Conservation (phyloP, 495 filamentous ascomycete genomes). For the Neurospora sp. region DNA sequence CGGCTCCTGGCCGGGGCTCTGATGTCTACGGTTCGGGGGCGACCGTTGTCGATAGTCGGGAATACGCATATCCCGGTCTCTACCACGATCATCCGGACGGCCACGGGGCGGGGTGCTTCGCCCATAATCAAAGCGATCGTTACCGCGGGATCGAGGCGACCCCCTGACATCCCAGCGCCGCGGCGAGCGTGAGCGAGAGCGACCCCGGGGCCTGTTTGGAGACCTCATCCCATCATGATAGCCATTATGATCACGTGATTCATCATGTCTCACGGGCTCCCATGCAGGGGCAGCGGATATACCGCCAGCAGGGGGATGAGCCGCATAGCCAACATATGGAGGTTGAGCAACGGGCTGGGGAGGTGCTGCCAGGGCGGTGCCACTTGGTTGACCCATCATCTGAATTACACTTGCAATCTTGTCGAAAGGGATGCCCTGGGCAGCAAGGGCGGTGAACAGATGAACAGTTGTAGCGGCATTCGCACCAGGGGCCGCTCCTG, state of each 20-base stretch:
- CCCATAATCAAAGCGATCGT: slow-evolving; percentile 33
- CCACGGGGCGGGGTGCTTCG: slow-evolving; percentile 32
- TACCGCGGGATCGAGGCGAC: slow-evolving; percentile 31
- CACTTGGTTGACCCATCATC: slow-evolving; percentile 25
- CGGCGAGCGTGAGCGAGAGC: slow-evolving; percentile 65
- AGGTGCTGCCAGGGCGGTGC: slow-evolving; percentile 8
- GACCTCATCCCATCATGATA: slow-evolving; percentile 41
- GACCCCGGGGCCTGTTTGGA: slow-evolving; percentile 52
- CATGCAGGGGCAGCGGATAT: slow-evolving; percentile 24
- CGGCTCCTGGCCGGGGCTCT: slow-evolving; percentile 39
- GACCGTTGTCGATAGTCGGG: slow-evolving; percentile 79
- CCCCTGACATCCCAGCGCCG: slow-evolving; percentile 50
- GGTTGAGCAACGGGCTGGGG: slow-evolving; percentile 16
- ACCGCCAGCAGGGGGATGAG: slow-evolving; percentile 17
- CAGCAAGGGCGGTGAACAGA: slow-evolving; percentile 36
- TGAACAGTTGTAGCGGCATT: slow-evolving; percentile 33
- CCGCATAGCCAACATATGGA: slow-evolving; percentile 17
- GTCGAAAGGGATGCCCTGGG: slow-evolving; percentile 35
- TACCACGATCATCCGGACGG: slow-evolving; percentile 48
- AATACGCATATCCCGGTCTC: slow-evolving; percentile 44
- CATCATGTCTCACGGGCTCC: slow-evolving; percentile 29
- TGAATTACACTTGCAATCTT: slow-evolving; percentile 38
- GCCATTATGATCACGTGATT: slow-evolving; percentile 55
- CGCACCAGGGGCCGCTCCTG: slow-evolving; percentile 17
- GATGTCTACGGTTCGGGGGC: slow-evolving; percentile 52